Conservation (phyloP, 257 asterid genomes). For the Primulina eburnea region DNA sequence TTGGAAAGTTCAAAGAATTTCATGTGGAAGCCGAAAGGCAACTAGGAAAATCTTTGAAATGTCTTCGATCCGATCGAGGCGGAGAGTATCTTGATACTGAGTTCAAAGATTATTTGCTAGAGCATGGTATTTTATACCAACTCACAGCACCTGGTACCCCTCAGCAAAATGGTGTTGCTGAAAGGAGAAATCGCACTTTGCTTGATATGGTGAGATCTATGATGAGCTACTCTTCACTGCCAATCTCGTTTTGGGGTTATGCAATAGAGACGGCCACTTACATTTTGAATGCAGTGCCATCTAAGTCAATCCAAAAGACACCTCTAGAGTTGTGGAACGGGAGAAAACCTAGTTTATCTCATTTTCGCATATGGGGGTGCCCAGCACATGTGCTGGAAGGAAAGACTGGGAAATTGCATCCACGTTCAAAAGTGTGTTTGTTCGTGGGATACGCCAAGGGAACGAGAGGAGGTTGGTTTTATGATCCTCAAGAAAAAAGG, state of each 20-base stretch:
- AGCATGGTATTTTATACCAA: not conserved
- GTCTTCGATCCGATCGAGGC: not conserved
- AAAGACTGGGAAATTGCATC: not conserved
- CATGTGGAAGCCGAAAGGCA: not conserved
- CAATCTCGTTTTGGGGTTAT: slow-evolving; percentile 1
- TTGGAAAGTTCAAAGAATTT: not conserved
- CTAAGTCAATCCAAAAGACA: not conserved
- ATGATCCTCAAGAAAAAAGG: not conserved
- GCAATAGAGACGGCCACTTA: not conserved
- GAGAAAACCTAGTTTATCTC: not conserved
- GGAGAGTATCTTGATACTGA: not conserved
- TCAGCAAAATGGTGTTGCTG: not conserved
- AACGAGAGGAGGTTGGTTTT: not conserved
- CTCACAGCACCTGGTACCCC: not conserved
- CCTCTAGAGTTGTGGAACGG: not conserved
- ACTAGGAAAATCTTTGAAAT: not conserved
- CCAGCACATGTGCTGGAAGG: not conserved
- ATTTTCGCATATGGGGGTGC: slow-evolving; percentile 8
- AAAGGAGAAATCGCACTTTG: not conserved
- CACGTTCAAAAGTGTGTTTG: not conserved
- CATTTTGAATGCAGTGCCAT: not conserved
- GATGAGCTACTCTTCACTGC: not conserved
- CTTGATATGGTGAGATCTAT: slow-evolving; percentile 2
- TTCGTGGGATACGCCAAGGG: not conserved
- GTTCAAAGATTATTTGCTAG: not conserved